Conservation (phyloP, 768 basidiomycete genomes). For the Tylopilus sp. region DNA sequence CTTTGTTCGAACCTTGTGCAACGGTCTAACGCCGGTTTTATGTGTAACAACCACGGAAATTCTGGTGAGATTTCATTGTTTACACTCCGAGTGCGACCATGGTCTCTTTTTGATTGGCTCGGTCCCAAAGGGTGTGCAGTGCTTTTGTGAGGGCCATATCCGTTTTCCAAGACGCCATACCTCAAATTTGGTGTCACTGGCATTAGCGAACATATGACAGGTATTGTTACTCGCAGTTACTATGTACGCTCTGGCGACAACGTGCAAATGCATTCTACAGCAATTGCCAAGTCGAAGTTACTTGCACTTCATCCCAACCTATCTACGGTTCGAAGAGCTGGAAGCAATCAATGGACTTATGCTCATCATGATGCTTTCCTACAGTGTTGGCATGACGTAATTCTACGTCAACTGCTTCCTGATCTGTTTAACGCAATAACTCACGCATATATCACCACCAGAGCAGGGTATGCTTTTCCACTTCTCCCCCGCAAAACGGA, state of each 20-base stretch:
- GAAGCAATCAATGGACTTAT: background rate
- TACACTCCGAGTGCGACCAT: background rate
- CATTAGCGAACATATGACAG: no score
- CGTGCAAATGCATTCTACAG: no score
- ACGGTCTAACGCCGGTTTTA: background rate
- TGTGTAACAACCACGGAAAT: background rate
- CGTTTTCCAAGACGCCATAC: no score
- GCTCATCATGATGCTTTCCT: slow-evolving; percentile 4
- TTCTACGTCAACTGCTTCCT: slow-evolving; percentile 1
- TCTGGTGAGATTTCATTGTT: background rate
- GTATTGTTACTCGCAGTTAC: no score
- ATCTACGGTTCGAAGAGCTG: background rate
- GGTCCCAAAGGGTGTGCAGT: background rate
- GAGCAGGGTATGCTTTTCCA: background rate
- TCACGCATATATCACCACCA: slow-evolving; percentile 15
- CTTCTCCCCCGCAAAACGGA: background rate
- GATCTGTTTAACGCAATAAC: slow-evolving; percentile 5
- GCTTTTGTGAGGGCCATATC: no score
- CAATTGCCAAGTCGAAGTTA: no score
- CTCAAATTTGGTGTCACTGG: no score
- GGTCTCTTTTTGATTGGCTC: background rate
- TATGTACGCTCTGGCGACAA: no score
- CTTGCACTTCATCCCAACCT: no score
- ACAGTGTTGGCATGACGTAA: slow-evolving; percentile 15
- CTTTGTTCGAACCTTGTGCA: no score